Base-by-base conservation (phyloP, 2,329 filamentous ascomycete species). In the Incumbomyces lentus region DNA sequence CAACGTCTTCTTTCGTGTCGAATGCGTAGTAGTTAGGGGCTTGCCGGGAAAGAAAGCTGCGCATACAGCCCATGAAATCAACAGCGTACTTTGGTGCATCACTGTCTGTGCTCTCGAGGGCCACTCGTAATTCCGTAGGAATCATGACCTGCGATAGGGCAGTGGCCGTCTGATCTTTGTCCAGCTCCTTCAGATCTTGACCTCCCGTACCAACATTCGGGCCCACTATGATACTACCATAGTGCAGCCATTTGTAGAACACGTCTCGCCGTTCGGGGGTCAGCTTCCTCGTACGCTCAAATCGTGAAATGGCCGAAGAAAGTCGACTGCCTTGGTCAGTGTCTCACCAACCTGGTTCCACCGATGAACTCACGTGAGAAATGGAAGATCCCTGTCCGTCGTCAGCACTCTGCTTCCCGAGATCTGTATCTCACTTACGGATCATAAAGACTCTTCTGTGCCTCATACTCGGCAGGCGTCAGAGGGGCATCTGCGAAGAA, bases 261-360 rank as follows among this genome's bases (percentile, higher is more conserved):
- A 88, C 68, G 14, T 74, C 69, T 3, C 70, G 63, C 18, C 79
- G 79, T 3, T 78, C 70, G 11, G 70, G 63, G 49, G 84, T 76
- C 49, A 95, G 75, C 53, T 85, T 88, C 29, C 89, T 83, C 39
- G 81, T 84, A 31, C 77, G 73, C 51, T 84, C 79, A 66, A 82
- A 98, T 12, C 87, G 82, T 54, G 88, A 81, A 46, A 96, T 84
- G 39, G 86, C 92, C 19, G 81, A 76, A 59, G 95, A 82, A 34
- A 96, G 86, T 39, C 92, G 86, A 47, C 83, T 84, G 49, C 34
- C 19, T 5, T 35, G 2, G 34, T 41, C 48, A 50, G 60, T 40
- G 61, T 47, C 13, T 8, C 18, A 30, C 18, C 5, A 32, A n/a
- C 12, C 12, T 29, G 16, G 30, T 32, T n/a, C 35, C 10, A 19